Evolutionary conservation across 441 rosid species (phyloP), one percentile per base, ranked within the genome.

Genomic region (Breynia disticha): DNA sequence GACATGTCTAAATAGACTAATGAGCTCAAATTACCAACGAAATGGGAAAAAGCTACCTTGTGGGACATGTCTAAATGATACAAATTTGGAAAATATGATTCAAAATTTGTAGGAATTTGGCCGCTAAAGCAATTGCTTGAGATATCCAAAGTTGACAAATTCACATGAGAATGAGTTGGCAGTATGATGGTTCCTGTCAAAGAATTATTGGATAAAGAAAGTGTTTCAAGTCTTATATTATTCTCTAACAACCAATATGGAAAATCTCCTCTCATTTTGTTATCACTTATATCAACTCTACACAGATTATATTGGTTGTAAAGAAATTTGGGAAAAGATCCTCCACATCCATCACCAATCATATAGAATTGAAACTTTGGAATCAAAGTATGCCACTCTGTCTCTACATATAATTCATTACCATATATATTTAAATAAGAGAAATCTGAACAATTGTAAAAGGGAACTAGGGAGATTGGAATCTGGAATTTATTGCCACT

Each of bases 161-260:
- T 4, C n/a, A 4, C 13, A 19, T 48, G 48, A 24, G 54, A n/a
- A 48, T 52, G 35, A 59, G n/a, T n/a, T 48, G 66, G 65, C 32
- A 72, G 6, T 9, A 1, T 41, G 1, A 68, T 7, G 32, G 55
- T 11, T 17, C 66, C 50, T 44, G 54, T 55, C 5, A 68, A 57
- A 48, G 67, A 55, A 16, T 37, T 52, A 21, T 66, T 63, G 16
- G 0, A 0, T 1, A 73, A 24, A 18, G 0, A 0, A 56, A 66
- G 60, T 4, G 0, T 9, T 2, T 12, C 4, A 3, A 69, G 48
- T 0, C 50, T 5, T 7, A 62, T 69, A n/a, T 73, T 66, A 35
- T 73, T 72, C 0, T 57, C 62, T 46, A 72, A 57, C 37, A 57
- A 19, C 52, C 61, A 57, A 57, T 15, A 10, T 15, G 61, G 53